A percentile compares a stretch with the other conserved stretches of the same genome.
phyloP scores from a whole-genome alignment of 2,329 filamentous ascomycete genomes.

The Cyphellophora attinorum region DNA sequence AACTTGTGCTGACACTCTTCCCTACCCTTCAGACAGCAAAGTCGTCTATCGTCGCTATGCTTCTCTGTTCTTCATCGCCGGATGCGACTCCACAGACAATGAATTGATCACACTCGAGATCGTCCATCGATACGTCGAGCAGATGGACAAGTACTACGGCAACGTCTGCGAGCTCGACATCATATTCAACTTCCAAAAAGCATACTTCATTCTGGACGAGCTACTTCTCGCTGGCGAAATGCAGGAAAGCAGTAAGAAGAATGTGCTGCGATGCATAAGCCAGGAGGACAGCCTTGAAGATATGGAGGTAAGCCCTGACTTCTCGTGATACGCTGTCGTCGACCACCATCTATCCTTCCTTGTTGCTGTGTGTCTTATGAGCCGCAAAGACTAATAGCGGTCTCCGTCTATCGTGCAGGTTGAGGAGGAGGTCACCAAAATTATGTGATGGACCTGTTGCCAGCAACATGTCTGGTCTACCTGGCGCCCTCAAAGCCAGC shows the following conservation, averaged over 20 bases:
- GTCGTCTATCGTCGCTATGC: slow-evolving; percentile 98
- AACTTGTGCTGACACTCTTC: background rate
- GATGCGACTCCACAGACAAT: slow-evolving; percentile 94
- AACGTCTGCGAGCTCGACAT: slow-evolving; percentile 99
- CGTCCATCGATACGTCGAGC: slow-evolving; percentile 97
- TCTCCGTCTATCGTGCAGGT: slow-evolving; percentile 47
- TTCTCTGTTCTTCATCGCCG: slow-evolving; percentile 97
- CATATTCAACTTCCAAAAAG: slow-evolving; percentile 99
- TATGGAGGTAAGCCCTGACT: slow-evolving; percentile 75
- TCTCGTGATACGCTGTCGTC: background rate
- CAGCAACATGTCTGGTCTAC: too few relatives aligned
- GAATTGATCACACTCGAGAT: slow-evolving; percentile 97
- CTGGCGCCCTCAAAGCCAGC: too few relatives aligned
- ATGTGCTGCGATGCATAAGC: slow-evolving; percentile 87
- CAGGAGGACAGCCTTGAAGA: slow-evolving; percentile 97
- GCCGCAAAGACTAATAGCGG: slow-evolving; percentile 17
- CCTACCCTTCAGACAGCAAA: slow-evolving; percentile 68
- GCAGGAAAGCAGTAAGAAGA: slow-evolving; percentile 99
- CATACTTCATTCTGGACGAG: slow-evolving; percentile 98
- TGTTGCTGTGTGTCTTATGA: slow-evolving; percentile 2
- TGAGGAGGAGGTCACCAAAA: slow-evolving; percentile 82
- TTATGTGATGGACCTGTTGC: slow-evolving; percentile 68
- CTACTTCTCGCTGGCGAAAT: slow-evolving; percentile 89
- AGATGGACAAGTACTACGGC: slow-evolving; percentile 99
- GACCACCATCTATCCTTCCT: slow-evolving; percentile 1